These are phyloP conservation scores for Verticillium alfalfae DNA, from an alignment of 2,329 filamentous ascomycete species.

Conservation along the genomic window DNA sequence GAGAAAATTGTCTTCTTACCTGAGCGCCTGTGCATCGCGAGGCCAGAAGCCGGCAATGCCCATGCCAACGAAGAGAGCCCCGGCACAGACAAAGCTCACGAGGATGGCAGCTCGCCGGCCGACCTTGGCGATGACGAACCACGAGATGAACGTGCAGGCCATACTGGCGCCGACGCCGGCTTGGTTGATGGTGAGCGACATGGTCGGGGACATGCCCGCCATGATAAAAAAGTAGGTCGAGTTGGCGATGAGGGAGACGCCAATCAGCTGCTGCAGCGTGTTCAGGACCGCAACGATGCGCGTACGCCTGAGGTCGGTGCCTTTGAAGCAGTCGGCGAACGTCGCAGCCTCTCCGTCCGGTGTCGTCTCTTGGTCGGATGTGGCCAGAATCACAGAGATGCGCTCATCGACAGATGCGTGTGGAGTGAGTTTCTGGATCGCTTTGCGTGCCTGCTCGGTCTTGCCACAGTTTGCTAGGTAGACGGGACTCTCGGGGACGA, in stretches of 20 bases:
- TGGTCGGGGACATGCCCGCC: not conserved
- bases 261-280: not conserved
- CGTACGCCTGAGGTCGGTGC: not conserved
- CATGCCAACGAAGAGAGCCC: not conserved
- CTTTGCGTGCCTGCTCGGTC: not conserved
- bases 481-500: constrained; percentile 3
- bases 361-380: not conserved
- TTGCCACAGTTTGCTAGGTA: not conserved
- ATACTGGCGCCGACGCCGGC: not conserved
- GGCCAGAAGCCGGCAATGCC: not conserved
- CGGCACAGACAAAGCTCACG: not conserved
- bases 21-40: not conserved
- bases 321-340: constrained; percentile 2
- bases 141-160: not conserved
- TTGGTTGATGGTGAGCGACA: not conserved
- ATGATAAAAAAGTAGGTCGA: not conserved
- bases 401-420: not conserved
- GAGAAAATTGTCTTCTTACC: not conserved
- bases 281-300: not conserved
- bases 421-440: not conserved
- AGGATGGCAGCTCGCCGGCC: not conserved
- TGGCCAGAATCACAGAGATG: not conserved
- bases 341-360: not conserved
- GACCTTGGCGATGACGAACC: not conserved
- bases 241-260: not conserved